These are phyloP conservation scores for Cercospora sesami DNA, from an alignment of 2,329 filamentous ascomycete species.

Conservation along the genomic window DNA sequence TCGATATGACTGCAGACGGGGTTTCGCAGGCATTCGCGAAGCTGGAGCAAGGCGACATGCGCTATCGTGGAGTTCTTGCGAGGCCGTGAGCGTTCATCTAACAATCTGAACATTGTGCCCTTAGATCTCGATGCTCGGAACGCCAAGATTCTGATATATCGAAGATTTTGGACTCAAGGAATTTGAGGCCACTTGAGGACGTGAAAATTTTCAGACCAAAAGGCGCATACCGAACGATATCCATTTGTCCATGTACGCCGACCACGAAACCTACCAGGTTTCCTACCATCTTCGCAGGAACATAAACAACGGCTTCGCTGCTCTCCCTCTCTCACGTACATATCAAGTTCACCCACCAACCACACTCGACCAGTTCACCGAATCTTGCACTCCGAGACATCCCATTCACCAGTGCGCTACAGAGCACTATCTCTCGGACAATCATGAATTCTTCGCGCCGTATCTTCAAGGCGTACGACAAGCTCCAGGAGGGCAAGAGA, in stretches of 20 bases:
- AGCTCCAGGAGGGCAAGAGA: not conserved
- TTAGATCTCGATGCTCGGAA: not conserved
- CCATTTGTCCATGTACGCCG: not conserved
- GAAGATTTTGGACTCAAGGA: not conserved
- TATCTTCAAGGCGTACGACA: not conserved
- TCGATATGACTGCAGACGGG: slow-evolving; percentile 44
- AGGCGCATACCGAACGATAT: not conserved
- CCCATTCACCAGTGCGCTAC: not conserved
- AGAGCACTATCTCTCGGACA: not conserved
- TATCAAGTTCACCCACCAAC: not conserved
- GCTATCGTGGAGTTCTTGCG: slow-evolving; percentile 47
- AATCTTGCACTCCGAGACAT: not conserved
- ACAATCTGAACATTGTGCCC: not conserved
- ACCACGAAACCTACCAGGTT: not conserved
- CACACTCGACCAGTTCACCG: not conserved
- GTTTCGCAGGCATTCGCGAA: slow-evolving; percentile 45
- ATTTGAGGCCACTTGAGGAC: not conserved
- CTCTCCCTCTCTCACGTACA: not conserved
- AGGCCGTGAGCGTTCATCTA: not conserved
- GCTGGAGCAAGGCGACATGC: slow-evolving; percentile 46
- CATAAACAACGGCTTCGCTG: not conserved
- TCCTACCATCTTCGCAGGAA: not conserved
- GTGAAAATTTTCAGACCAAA: not conserved
- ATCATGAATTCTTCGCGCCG: not conserved
- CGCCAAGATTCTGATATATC: not conserved